Evolutionary conservation across 257 asterid genomes (phyloP), one percentile per base, ranked within the genome.

Genomic region (Solanum arcanum): DNA sequence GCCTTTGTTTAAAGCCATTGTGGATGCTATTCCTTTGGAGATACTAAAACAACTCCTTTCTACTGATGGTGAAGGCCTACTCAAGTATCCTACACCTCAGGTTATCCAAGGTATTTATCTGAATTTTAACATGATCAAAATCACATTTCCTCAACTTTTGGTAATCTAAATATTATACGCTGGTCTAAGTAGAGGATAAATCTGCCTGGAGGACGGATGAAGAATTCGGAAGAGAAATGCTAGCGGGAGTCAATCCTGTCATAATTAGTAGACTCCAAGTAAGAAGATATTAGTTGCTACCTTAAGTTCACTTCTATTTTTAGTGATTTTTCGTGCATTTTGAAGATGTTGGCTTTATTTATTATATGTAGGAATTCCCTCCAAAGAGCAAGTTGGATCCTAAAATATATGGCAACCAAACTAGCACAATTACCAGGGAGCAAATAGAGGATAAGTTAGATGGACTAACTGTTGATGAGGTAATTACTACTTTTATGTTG

Each of bases 161-260:
- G 33, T 13, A 46, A 37, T 37, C 18, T 5, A 18, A 23, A 1
- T 14, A 33, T 6, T 62, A 14, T 62, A 62, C 14, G 12, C 41
- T 86, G 84, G n/a, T 56, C n/a, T 31, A 33, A 7, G 25, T 60
- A 88, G 90, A 88, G 86, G 90, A 88, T 66, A 88, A 86, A 76
- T 44, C 77, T 49, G 90, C 90, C 25, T 88, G 90, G 90, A 88
- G 88, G 84, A 88, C 88, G 25, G 90, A 88, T 86, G 90, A 88
- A 35, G 90, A 88, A 82, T 88, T 88, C 6, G 88, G 84, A 31
- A 81, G 90, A 88, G 90, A 88, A 82, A 88, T 86, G 87, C 80
- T 88, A 37, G 90, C 90, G 1, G 90, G 90, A 88, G 64, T 88
- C n/a, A 86, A 88, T 86, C 90, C 88, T 70, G 87, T 88, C 16